These are phyloP conservation scores for Antarctomyces pellizariae DNA, from an alignment of 495 filamentous ascomycete genomes.

Conservation along the genomic window DNA sequence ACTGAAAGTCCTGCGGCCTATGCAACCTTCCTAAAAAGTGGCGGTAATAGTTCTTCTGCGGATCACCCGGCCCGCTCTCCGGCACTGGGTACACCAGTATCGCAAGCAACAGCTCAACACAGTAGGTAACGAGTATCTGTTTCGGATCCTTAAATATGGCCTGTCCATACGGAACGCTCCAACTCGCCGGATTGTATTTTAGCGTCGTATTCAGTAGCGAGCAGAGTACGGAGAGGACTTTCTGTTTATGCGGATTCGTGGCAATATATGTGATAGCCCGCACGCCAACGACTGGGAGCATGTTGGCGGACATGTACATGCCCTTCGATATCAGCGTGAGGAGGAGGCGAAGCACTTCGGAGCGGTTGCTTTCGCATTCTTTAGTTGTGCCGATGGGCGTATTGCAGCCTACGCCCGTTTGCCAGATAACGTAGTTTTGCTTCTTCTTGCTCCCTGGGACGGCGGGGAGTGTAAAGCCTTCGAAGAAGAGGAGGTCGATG, in stretches of 20 bases:
- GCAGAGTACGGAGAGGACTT: constrained; percentile 71
- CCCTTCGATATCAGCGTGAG: constrained; percentile 72
- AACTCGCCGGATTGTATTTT: constrained; percentile 89
- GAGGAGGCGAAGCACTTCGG: constrained; percentile 70
- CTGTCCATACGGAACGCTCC: constrained; percentile 88
- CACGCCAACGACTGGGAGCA: constrained; percentile 66
- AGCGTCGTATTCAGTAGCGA: constrained; percentile 92
- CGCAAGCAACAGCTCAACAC: constrained; percentile 72
- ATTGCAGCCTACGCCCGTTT: constrained; percentile 91
- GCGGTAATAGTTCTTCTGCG: constrained; percentile 70
- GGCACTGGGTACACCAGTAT: constrained; percentile 81
- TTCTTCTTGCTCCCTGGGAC: constrained; percentile 44
- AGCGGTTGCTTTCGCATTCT: constrained; percentile 76
- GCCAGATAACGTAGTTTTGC: constrained; percentile 88
- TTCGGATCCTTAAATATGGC: constrained; percentile 85
- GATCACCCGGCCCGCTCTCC: constrained; percentile 33
- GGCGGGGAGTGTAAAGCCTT: constrained; percentile 61
- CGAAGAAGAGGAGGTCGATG: constrained; percentile 76
- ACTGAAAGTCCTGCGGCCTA: constrained; percentile 91
- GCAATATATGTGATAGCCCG: constrained; percentile 76
- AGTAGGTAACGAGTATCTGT: constrained; percentile 77
- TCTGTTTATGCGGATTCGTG: constrained; percentile 72
- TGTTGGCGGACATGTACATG: constrained; percentile 72
- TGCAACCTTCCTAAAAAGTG: constrained; percentile 84
- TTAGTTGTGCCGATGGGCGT: constrained; percentile 68